These are phyloP conservation scores for Colletotrichum godetiae DNA, from an alignment of 2,329 filamentous ascomycete species.

Conservation along the genomic window DNA sequence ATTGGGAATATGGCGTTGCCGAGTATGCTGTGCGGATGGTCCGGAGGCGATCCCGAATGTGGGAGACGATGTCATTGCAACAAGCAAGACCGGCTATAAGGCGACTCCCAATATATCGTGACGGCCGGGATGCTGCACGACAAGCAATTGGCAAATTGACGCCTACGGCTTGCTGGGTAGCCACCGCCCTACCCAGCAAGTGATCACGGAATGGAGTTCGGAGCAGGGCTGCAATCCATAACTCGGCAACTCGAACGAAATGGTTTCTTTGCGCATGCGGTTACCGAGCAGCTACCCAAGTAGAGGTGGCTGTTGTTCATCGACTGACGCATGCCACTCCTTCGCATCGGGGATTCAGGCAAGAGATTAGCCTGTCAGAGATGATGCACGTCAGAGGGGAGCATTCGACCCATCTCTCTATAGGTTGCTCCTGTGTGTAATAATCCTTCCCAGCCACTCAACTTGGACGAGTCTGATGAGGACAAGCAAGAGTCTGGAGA, in stretches of 20 bases:
- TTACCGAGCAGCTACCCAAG: not conserved
- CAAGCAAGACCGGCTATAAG: not conserved
- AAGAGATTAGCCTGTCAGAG: conserved; percentile 19
- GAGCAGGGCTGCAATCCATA: conserved; percentile 5
- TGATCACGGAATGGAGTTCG: not conserved
- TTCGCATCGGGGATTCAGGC: conserved; percentile 11
- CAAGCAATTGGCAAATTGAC: not conserved
- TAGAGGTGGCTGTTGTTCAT: not conserved
- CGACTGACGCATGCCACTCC: conserved; percentile 11
- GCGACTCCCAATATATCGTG: not conserved
- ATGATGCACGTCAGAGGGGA: conserved; percentile 31
- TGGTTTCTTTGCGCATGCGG: not conserved
- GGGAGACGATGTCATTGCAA: conserved; percentile 4
- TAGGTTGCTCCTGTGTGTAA: conserved; percentile 12
- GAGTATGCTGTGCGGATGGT: conserved; percentile 1
- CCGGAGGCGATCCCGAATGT: conserved; percentile 12
- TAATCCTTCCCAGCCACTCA: not conserved
- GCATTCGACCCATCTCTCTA: conserved; percentile 12
- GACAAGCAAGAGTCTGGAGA: not conserved
- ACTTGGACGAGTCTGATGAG: not conserved
- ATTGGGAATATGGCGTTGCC: not conserved
- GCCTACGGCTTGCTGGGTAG: not conserved
- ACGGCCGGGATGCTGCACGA: not conserved
- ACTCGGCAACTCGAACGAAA: not conserved
- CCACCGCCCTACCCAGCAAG: not conserved